A percentile compares a stretch with the other conserved stretches of the same genome.
phyloP scores from a whole-genome alignment of 2,329 filamentous ascomycete species.

The Alternaria rosae region DNA sequence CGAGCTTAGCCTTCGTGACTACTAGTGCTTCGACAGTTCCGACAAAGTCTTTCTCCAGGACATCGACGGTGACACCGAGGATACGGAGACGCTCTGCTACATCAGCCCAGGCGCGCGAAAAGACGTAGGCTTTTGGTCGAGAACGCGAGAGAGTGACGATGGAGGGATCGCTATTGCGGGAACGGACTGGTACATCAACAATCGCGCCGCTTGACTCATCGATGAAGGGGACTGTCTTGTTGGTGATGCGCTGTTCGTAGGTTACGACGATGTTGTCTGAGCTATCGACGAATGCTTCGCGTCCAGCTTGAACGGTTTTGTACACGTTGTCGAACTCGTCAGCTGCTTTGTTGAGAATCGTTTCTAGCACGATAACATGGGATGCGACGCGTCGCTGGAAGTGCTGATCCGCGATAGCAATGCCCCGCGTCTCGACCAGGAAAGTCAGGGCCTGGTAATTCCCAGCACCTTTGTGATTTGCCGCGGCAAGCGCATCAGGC shows the following conservation, averaged over 20 bases:
- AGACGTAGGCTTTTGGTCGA: constrained; percentile 32
- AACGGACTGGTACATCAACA: neutral
- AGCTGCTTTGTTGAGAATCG: constrained; percentile 14
- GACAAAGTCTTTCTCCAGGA: constrained; percentile 22
- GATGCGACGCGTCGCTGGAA: constrained; percentile 35
- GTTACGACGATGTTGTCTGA: neutral
- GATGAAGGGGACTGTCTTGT: neutral
- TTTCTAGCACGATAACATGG: constrained; percentile 31
- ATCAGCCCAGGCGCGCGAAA: constrained; percentile 31
- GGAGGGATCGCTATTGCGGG: constrained; percentile 21
- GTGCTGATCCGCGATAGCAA: constrained; percentile 36
- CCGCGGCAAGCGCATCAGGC: constrained; percentile 34
- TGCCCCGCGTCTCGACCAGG: constrained; percentile 36
- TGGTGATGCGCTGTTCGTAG: neutral
- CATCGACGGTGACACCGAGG: constrained; percentile 30
- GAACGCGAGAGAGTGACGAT: constrained; percentile 24
- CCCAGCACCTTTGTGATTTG: constrained; percentile 38
- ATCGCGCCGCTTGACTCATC: neutral
- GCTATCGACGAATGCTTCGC: neutral
- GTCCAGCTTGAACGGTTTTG: neutral
- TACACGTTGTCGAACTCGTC: neutral
- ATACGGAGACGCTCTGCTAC: constrained; percentile 27
- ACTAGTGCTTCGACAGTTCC: constrained; percentile 31
- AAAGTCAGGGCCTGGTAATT: constrained; percentile 36
- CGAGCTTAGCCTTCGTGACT: constrained; percentile 19